These are phyloP conservation scores for Colletotrichum euphorbiae DNA, from an alignment of 2,329 filamentous ascomycete species.

Conservation along the genomic window DNA sequence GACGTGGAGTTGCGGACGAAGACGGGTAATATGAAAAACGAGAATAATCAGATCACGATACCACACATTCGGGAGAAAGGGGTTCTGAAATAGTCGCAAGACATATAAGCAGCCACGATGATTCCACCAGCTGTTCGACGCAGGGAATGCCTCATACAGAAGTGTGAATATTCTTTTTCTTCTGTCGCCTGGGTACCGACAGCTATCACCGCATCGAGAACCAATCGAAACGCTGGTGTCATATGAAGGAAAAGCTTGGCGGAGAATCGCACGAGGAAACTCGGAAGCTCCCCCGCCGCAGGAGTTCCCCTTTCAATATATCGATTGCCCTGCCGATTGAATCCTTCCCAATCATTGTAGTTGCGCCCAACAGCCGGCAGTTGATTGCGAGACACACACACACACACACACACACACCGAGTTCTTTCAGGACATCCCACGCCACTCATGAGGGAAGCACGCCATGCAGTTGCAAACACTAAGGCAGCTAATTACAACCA, in stretches of 20 bases:
- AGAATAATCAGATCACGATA: no score
- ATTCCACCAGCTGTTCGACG: background rate
- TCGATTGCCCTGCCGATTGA: background rate
- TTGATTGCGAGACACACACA: background rate
- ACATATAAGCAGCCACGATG: background rate
- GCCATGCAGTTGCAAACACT: background rate
- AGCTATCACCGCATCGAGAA: background rate
- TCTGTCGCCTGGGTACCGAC: constrained; percentile 1
- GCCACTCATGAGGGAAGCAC: no score
- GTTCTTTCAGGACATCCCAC: background rate
- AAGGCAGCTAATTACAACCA: background rate
- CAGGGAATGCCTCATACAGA: background rate
- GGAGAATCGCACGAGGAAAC: constrained; percentile 15
- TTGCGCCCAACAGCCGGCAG: background rate
- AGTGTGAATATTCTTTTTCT: background rate
- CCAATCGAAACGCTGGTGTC: background rate
- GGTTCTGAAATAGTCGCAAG: no score
- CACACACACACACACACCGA: background rate
- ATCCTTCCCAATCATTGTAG: background rate
- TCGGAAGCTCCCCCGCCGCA: constrained; percentile 30
- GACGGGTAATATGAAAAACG: no score
- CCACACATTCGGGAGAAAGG: no score
- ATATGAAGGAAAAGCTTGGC: constrained; percentile 29
- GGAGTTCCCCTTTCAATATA: background rate
- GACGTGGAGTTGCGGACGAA: no score